A percentile compares a stretch with the other conserved stretches of the same genome.
These are phyloP conservation scores for Aspergillus persii DNA, from an alignment of 2,329 filamentous ascomycete genomes.

Conservation along the genomic window DNA sequence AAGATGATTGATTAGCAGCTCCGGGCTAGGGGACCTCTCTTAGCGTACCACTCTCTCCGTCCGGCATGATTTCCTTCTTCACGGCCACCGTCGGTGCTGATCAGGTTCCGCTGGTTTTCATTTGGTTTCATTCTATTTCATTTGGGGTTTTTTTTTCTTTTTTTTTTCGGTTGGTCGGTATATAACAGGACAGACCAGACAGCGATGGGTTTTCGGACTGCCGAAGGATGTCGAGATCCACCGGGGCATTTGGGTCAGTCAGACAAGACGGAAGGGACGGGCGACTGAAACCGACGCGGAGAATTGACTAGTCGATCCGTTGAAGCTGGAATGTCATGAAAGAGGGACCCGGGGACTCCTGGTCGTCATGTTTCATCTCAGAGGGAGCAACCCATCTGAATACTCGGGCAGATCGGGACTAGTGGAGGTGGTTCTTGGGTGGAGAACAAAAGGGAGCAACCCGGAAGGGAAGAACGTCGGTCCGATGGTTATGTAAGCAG, in stretches of 20 bases:
- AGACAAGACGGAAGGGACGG: neutral
- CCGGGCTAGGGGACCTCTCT: neutral
- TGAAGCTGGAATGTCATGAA: neutral
- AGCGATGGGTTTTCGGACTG: neutral
- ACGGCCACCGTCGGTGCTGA: too few species aligned
- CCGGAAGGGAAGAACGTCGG: neutral
- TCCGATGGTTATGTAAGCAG: too few species aligned
- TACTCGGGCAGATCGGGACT: neutral
- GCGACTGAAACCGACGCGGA: neutral
- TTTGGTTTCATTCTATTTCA: too few species aligned
- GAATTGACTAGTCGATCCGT: neutral
- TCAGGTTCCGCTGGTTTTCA: too few species aligned
- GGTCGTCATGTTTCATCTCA: neutral
- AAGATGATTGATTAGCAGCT: conserved; percentile 5
- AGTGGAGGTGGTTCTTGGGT: neutral
- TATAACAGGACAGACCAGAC: too few species aligned
- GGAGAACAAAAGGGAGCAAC: neutral
- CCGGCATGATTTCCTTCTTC: too few species aligned
- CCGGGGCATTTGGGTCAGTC: neutral
- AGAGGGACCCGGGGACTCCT: neutral
- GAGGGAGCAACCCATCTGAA: neutral
- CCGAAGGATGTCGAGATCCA: neutral
- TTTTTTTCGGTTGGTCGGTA: too few species aligned
- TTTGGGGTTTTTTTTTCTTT: too few species aligned
- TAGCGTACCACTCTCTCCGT: neutral